Evolutionary conservation across 1,284 basidiomycete species (phyloP).

Genomic region (Cryptococcus jaspeensis): DNA sequence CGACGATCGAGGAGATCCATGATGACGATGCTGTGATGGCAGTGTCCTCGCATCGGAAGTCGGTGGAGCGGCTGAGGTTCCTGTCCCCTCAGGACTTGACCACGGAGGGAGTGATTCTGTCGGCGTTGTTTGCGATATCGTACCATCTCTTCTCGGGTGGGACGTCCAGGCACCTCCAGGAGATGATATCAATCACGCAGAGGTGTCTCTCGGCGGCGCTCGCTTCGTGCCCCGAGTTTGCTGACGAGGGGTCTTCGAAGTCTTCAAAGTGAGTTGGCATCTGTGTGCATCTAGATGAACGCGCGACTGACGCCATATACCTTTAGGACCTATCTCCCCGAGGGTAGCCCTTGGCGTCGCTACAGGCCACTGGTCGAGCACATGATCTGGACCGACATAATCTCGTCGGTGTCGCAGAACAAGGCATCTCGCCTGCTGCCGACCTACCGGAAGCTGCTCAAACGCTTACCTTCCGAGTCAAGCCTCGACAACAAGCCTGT

Average conservation of each 20-base stretch:
- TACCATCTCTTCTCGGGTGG: slow-evolving; percentile 32
- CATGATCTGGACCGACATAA: slow-evolving; percentile 79
- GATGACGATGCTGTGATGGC: slow-evolving; percentile 17
- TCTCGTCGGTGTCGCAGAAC: slow-evolving; percentile 67
- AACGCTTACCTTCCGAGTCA: slow-evolving; percentile 24
- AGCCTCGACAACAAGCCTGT: slow-evolving; percentile 16
- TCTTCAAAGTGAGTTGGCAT: not conserved
- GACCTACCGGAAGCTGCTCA: slow-evolving; percentile 62
- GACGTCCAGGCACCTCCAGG: slow-evolving; percentile 17
- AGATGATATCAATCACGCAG: slow-evolving; percentile 18
- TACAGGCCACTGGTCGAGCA: slow-evolving; percentile 61
- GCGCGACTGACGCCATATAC: not conserved
- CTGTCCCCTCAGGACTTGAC: slow-evolving; percentile 15
- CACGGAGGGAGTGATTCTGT: slow-evolving; percentile 23
- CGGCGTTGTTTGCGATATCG: slow-evolving; percentile 23
- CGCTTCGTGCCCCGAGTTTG: slow-evolving; percentile 16
- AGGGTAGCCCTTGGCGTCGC: slow-evolving; percentile 14
- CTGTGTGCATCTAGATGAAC: too few species aligned
- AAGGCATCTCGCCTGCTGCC: slow-evolving; percentile 60
- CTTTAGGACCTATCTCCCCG: not conserved
- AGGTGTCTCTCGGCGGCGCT: slow-evolving; percentile 19
- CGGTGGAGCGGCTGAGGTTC: slow-evolving; percentile 17
- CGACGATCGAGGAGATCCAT: not conserved
- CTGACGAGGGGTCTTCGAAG: not conserved
- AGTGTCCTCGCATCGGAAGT: slow-evolving; percentile 11